Percentiles rank a stretch among this genome's conserved stretches.
phyloP scores from a whole-genome alignment of 2,329 filamentous ascomycete species.

The Cytospora leucostoma region DNA sequence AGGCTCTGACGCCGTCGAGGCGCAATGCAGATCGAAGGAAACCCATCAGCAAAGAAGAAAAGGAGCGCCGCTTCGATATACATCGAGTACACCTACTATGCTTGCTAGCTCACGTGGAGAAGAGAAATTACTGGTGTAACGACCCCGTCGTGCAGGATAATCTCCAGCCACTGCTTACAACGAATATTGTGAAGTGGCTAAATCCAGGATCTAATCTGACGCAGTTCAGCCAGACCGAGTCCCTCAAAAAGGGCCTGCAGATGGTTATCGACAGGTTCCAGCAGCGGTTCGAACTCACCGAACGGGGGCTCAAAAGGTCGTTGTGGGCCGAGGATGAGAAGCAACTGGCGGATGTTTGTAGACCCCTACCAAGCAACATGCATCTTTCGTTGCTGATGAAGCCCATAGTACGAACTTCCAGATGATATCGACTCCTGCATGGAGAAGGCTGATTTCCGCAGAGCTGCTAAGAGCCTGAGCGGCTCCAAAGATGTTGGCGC shows the following conservation, averaged over 20 bases:
- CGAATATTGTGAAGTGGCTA: conserved; percentile 66
- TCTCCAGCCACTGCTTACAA: conserved; percentile 66
- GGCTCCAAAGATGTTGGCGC: conserved; percentile 90
- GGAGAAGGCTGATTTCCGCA: conserved; percentile 72
- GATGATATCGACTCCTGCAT: conserved; percentile 67
- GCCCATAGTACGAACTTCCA: conserved; percentile 54
- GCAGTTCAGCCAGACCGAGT: conserved; percentile 75
- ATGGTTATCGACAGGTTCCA: conserved; percentile 68
- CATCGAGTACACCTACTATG: conserved; percentile 87
- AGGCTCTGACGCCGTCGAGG: conserved; percentile 36
- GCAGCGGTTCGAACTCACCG: conserved; percentile 69
- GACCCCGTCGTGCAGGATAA: conserved; percentile 65
- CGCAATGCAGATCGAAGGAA: conserved; percentile 48
- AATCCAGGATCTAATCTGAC: conserved; percentile 67
- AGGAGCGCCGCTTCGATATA: conserved; percentile 64
- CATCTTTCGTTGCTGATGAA: conserved; percentile 31
- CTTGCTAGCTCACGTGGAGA: conserved; percentile 73
- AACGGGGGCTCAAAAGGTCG: conserved; percentile 68
- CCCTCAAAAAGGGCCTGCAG: conserved; percentile 77
- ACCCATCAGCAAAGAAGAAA: conserved; percentile 56
- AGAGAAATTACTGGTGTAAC: conserved; percentile 89
- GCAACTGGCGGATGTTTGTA: conserved; percentile 58
- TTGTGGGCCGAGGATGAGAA: conserved; percentile 73
- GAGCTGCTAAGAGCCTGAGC: conserved; percentile 66
- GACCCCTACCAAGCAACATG: background rate